Percentiles rank a stretch among this genome's conserved stretches.
phyloP scores from a whole-genome alignment of 768 basidiomycete species.

The Boletus bicolor region DNA sequence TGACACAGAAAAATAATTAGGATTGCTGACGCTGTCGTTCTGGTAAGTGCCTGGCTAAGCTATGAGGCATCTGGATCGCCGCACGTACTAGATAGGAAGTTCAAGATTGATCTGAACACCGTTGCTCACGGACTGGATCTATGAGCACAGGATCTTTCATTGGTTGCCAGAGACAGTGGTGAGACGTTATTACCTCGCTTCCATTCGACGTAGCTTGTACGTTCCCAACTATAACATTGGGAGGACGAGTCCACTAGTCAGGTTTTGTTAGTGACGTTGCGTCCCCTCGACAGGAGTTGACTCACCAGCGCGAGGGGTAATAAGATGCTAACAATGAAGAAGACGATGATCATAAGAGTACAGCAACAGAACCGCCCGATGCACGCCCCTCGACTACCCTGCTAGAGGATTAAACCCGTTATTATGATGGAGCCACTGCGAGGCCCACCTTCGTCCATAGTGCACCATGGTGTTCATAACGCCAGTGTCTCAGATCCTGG shows the following conservation, averaged over 20 bases:
- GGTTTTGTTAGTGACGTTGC: neutral
- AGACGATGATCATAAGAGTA: slow-evolving; percentile 60
- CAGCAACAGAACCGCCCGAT: slow-evolving; percentile 74
- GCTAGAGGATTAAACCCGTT: neutral
- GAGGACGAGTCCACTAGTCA: slow-evolving; percentile 73
- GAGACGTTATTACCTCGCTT: slow-evolving; percentile 42
- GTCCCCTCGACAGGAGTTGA: neutral
- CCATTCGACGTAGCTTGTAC: slow-evolving; percentile 38
- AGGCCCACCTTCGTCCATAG: slow-evolving; percentile 62
- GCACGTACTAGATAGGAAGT: slow-evolving; percentile 62
- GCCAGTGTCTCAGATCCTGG: slow-evolving; percentile 45
- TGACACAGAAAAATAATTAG: slow-evolving; percentile 73
- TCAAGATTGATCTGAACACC: slow-evolving; percentile 57
- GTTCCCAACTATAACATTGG: slow-evolving; percentile 56
- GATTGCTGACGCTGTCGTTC: slow-evolving; percentile 63
- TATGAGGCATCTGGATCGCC: neutral
- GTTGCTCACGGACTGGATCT: slow-evolving; percentile 40
- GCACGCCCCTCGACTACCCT: slow-evolving; percentile 63
- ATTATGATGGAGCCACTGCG: neutral
- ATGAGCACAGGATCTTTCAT: slow-evolving; percentile 21
- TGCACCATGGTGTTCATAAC: slow-evolving; percentile 56
- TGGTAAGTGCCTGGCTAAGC: slow-evolving; percentile 3
- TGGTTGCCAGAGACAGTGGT: neutral
- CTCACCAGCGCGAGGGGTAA: slow-evolving; percentile 67
- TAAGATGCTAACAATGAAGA: slow-evolving; percentile 63